phyloP scores from a whole-genome alignment of 2,329 filamentous ascomycete genomes.

The Curvularia sp. region DNA sequence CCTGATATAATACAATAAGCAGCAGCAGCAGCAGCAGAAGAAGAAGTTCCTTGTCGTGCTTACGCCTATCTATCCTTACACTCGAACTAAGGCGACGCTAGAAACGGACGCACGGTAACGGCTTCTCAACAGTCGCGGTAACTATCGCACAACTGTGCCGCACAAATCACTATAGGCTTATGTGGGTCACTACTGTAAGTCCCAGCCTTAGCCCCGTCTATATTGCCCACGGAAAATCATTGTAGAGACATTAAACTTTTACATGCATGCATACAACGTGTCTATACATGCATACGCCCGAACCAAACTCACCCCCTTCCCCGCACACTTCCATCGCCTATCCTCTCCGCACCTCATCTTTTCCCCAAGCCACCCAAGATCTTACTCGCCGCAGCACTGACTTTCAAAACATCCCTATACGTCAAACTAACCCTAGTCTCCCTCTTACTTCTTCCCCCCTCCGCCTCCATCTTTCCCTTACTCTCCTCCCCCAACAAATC shows the following conservation, averaged over 20 bases:
- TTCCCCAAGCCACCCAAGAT: conserved; percentile 35
- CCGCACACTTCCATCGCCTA: background rate
- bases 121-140: background rate
- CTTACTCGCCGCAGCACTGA: conserved; percentile 42
- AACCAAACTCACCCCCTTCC: background rate
- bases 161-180: background rate
- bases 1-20: no score
- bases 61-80: background rate
- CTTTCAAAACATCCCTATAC: conserved; percentile 79
- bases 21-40: no score
- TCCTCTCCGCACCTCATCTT: background rate
- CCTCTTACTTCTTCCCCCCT: conserved; percentile 64
- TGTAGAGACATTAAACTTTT: background rate
- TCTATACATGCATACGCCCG: background rate
- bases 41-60: background rate
- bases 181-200: background rate
- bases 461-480: conserved; percentile 43
- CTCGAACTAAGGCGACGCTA: background rate
- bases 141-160: background rate
- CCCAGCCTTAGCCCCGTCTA: background rate
- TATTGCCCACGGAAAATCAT: background rate
- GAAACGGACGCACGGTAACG: background rate
- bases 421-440: conserved; percentile 74
- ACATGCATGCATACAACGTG: background rate
- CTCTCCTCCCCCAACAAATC: conserved; percentile 61